phyloP scores from a whole-genome alignment of 805 yeast genomes.

The Wickerhamiella bombiphila region DNA sequence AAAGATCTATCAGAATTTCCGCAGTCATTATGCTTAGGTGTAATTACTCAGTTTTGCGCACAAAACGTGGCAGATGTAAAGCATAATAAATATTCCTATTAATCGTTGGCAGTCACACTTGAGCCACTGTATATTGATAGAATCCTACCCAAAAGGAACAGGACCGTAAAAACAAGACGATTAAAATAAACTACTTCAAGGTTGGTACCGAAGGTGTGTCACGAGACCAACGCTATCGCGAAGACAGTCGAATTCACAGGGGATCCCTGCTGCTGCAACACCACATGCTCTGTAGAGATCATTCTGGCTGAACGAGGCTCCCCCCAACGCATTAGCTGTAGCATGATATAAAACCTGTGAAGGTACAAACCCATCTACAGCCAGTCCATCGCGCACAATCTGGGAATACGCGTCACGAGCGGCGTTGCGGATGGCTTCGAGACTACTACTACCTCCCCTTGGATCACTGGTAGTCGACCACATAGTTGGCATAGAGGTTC shows the following conservation, averaged over 20 bases:
- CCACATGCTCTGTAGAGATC: slow-evolving; percentile 21
- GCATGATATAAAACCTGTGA: slow-evolving; percentile 23
- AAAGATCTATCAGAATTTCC: too few relatives aligned
- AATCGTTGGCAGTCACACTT: too few relatives aligned
- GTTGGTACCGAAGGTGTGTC: slow-evolving; percentile 18
- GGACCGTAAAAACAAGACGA: too few relatives aligned
- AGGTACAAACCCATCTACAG: slow-evolving; percentile 24
- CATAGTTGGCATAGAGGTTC: background rate
- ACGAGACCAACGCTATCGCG: slow-evolving; percentile 24
- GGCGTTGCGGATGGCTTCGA: slow-evolving; percentile 13
- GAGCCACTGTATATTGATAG: too few relatives aligned
- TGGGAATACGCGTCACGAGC: slow-evolving; percentile 18
- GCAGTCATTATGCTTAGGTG: too few relatives aligned
- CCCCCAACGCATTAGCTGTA: slow-evolving; percentile 14
- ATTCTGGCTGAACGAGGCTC: slow-evolving; percentile 16
- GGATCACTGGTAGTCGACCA: background rate
- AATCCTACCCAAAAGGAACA: too few relatives aligned
- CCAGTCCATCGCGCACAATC: slow-evolving; percentile 15
- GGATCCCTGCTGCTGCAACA: slow-evolving; percentile 6
- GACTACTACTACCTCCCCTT: background rate
- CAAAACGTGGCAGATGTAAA: too few relatives aligned
- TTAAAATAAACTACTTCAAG: too few relatives aligned
- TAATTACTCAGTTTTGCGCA: too few relatives aligned
- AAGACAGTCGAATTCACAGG: slow-evolving; percentile 16
- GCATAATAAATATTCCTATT: too few relatives aligned